Evolutionary conservation across 257 asterid species (phyloP).

Genomic region (Forsythia viridissima): DNA sequence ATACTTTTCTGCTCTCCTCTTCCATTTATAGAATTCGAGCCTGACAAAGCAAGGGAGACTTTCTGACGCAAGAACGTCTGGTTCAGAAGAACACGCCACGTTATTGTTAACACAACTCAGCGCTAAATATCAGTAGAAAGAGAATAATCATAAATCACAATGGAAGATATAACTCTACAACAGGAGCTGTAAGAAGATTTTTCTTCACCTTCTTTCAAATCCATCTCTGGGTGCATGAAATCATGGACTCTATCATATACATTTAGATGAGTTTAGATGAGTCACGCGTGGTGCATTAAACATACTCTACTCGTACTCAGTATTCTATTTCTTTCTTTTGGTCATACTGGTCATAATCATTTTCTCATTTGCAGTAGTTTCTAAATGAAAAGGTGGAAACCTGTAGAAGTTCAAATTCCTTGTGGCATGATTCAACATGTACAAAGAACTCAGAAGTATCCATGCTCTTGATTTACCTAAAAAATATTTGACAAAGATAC

Average conservation of each 20-base stretch:
- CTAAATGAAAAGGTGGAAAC: slow-evolving; percentile 6
- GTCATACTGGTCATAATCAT: background rate
- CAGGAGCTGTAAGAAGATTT: background rate
- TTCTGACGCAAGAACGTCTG: slow-evolving; percentile 84
- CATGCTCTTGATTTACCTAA: background rate
- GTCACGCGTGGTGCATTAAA: background rate
- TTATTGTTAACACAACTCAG: slow-evolving; percentile 11
- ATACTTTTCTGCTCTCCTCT: slow-evolving; percentile 38
- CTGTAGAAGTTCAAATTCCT: background rate
- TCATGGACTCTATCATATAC: background rate
- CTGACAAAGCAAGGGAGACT: slow-evolving; percentile 60
- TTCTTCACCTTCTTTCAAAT: background rate
- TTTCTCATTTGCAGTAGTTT: slow-evolving; percentile 1
- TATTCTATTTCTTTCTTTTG: background rate
- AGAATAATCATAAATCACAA: background rate
- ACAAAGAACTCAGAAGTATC: background rate
- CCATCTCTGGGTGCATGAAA: slow-evolving; percentile 1
- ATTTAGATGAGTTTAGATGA: background rate
- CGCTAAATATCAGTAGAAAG: background rate
- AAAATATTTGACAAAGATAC: background rate
- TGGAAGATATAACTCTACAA: background rate
- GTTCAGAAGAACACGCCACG: slow-evolving; percentile 11
- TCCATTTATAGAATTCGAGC: slow-evolving; percentile 28
- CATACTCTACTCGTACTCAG: background rate
- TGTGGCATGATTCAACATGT: background rate